Conservation (phyloP, 495 filamentous ascomycete genomes). For the Margaritispora aquatica region DNA sequence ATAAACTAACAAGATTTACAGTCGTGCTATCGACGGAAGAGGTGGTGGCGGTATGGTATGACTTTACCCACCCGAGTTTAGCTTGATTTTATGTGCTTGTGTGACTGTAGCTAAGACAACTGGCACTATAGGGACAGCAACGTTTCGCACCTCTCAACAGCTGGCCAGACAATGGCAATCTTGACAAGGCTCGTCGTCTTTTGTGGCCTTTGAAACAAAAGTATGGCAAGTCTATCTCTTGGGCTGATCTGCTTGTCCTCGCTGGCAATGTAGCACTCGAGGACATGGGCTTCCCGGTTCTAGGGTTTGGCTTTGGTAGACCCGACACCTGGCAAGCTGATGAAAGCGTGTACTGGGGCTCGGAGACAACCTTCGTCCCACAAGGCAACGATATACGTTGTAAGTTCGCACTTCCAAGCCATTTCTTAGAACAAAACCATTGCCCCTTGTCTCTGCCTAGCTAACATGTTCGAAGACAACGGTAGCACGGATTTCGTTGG, state of each 20-base stretch:
- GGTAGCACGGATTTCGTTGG: slow-evolving; percentile 11
- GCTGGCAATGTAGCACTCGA: slow-evolving; percentile 15
- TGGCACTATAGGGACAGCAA: slow-evolving; percentile 10
- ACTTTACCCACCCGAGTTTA: neutral
- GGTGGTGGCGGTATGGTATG: slow-evolving; percentile 13
- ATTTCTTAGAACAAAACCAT: no score
- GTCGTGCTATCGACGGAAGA: slow-evolving; percentile 15
- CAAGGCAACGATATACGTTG: slow-evolving; percentile 7
- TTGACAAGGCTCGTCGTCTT: slow-evolving; percentile 16
- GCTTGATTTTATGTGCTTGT: neutral
- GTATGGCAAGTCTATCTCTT: slow-evolving; percentile 18
- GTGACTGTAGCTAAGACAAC: neutral
- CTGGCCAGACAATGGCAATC: slow-evolving; percentile 17
- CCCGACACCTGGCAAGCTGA: slow-evolving; percentile 16
- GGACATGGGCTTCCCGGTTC: slow-evolving; percentile 9
- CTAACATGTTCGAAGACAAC: neutral
- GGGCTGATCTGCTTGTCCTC: slow-evolving; percentile 14
- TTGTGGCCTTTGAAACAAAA: slow-evolving; percentile 17
- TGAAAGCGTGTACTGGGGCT: slow-evolving; percentile 17
- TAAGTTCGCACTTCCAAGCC: neutral
- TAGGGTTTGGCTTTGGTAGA: slow-evolving; percentile 14
- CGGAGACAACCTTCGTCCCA: slow-evolving; percentile 13
- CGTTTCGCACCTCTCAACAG: slow-evolving; percentile 18
- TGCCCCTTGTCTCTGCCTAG: neutral
- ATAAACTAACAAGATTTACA: no score